Evolutionary conservation across 495 filamentous ascomycete species (phyloP).

Genomic region (Sordaria brevicollis): DNA sequence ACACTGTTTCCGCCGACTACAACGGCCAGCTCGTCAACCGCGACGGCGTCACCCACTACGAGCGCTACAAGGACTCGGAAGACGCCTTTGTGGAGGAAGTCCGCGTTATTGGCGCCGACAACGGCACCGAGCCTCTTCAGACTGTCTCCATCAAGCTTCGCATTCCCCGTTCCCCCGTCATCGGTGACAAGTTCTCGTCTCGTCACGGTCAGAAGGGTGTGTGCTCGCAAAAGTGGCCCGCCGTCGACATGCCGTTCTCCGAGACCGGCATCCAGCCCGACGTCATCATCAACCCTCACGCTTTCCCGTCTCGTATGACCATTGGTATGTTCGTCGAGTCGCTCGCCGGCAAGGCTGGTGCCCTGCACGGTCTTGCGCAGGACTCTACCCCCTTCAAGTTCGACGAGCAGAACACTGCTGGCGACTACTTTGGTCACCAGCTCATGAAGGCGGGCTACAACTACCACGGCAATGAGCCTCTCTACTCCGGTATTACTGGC

Average conservation of each 20-base stretch:
- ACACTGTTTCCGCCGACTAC: slow-evolving; percentile 75
- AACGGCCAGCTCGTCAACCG: slow-evolving; percentile 64
- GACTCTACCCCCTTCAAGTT: slow-evolving; percentile 93
- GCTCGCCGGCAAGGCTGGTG: slow-evolving; percentile 86
- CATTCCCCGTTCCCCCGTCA: slow-evolving; percentile 79
- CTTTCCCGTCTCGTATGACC: slow-evolving; percentile 99
- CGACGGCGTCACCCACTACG: slow-evolving; percentile 68
- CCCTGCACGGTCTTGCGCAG: slow-evolving; percentile 87
- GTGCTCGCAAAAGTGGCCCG: slow-evolving; percentile 91
- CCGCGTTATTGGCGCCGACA: slow-evolving; percentile 73
- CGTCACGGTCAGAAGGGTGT: slow-evolving; percentile 98
- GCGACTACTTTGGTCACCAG: slow-evolving; percentile 92
- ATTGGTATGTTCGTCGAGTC: slow-evolving; percentile 99
- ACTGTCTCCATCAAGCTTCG: slow-evolving; percentile 85
- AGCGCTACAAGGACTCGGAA: slow-evolving; percentile 88
- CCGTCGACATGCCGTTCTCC: slow-evolving; percentile 91
- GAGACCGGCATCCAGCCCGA: slow-evolving; percentile 96
- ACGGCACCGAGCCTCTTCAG: slow-evolving; percentile 71
- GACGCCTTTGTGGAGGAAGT: slow-evolving; percentile 85
- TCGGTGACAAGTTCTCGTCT: slow-evolving; percentile 98
- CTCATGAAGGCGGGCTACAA: slow-evolving; percentile 91
- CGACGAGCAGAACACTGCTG: slow-evolving; percentile 82
- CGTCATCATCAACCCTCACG: slow-evolving; percentile 98
- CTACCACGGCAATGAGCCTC: slow-evolving; percentile 95
- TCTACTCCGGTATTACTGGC: slow-evolving; percentile 94